phyloP scores from a whole-genome alignment of 371 early-diverging fungal genomes.

The Parasitella parasitica region DNA sequence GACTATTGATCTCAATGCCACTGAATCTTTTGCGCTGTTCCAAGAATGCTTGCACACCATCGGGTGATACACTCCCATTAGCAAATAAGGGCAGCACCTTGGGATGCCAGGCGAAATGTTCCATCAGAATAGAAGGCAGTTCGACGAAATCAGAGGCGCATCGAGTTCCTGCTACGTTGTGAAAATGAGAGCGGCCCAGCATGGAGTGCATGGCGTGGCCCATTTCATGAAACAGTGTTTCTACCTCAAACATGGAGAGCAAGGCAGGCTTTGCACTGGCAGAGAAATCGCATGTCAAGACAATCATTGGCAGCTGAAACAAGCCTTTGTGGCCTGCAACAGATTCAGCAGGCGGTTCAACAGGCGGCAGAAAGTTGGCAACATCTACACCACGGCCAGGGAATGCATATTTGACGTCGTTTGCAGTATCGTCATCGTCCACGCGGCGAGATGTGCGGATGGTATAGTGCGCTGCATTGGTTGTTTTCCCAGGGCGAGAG shows the following conservation, averaged over 20 bases:
- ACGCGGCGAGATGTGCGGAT: slow-evolving; percentile 87
- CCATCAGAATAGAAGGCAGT: slow-evolving; percentile 94
- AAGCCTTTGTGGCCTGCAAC: slow-evolving; percentile 48
- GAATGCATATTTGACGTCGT: slow-evolving; percentile 45
- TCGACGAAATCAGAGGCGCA: slow-evolving; percentile 96
- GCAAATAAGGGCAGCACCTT: slow-evolving; percentile 70
- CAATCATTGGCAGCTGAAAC: slow-evolving; percentile 79
- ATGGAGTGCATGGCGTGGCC: slow-evolving; percentile 98
- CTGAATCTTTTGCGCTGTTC: slow-evolving; percentile 55
- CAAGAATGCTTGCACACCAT: slow-evolving; percentile 51
- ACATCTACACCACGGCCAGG: slow-evolving; percentile 29
- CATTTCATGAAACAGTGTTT: slow-evolving; percentile 98
- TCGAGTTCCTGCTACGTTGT: slow-evolving; percentile 93
- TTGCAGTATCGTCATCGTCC: slow-evolving; percentile 73
- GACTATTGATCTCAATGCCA: slow-evolving; percentile 82
- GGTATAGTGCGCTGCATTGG: slow-evolving; percentile 94
- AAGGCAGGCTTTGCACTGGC: slow-evolving; percentile 39
- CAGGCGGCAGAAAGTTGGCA: slow-evolving; percentile 30
- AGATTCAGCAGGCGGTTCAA: slow-evolving; percentile 17
- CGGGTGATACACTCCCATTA: slow-evolving; percentile 34
- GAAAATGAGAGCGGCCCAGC: slow-evolving; percentile 91
- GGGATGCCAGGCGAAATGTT: slow-evolving; percentile 82
- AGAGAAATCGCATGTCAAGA: slow-evolving; percentile 75
- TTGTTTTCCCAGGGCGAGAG: slow-evolving; percentile 71
- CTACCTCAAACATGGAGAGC: slow-evolving; percentile 76